These are phyloP conservation scores for Erodium texanum DNA, from an alignment of 441 rosid genomes.

Conservation along the genomic window DNA sequence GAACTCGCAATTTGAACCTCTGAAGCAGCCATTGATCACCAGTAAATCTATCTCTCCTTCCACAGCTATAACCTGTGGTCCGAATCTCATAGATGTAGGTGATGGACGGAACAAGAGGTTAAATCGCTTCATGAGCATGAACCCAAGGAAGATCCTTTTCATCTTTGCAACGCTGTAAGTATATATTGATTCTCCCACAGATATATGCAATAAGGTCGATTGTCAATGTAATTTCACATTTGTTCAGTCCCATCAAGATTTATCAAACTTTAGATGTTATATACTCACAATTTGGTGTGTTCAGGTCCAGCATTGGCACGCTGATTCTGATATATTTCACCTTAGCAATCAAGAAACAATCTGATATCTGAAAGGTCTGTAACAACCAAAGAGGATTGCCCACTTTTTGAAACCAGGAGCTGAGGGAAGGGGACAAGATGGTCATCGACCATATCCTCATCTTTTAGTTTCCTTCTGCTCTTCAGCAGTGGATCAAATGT, in stretches of 20 bases:
- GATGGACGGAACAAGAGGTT: slow-evolving; percentile 3
- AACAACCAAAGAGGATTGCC: background rate
- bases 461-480: background rate
- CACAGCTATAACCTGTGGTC: background rate
- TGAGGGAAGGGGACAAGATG: background rate
- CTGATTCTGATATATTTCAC: slow-evolving; percentile 6
- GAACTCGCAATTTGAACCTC: background rate
- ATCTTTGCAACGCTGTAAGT: background rate
- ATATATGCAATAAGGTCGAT: background rate
- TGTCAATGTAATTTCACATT: too few species aligned
- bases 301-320: slow-evolving; percentile 2
- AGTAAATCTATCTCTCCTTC: background rate
- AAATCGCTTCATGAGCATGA: background rate
- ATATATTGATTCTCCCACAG: background rate
- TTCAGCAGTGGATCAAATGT: background rate
- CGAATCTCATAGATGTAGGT: slow-evolving; percentile 1
- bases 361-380: background rate
- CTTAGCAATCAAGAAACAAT: background rate
- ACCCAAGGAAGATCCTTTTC: slow-evolving; percentile 6
- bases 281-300: background rate
- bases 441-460: background rate
- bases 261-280: background rate
- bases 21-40: slow-evolving; percentile 8
- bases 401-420: background rate
- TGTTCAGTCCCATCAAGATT: too few species aligned